Evolutionary conservation across 768 basidiomycete species (phyloP), one percentile per base, ranked within the genome.

Genomic region (Suillus fuscotomentosus): DNA sequence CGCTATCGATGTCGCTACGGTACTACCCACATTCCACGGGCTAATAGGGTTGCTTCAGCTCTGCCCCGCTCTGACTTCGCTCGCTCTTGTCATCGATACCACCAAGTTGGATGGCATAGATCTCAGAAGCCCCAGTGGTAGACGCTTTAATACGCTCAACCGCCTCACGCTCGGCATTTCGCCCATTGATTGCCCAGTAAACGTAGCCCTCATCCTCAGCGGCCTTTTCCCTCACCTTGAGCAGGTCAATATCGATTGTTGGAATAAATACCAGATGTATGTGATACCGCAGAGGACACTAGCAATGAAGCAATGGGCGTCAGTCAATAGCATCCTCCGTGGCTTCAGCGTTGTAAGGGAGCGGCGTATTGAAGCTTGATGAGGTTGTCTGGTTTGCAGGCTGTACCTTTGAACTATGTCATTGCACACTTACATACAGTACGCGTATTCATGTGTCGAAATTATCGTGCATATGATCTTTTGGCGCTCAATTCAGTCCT

Each of bases 41-140:
- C 63, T 73, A 47, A 1, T 65, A 53, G 22, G 7, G 6, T 63
- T 75, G 1, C 41, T 47, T 13, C 61, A 45, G 5, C 36, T 55
- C 36, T 75, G 72, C 36, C 65, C 70, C 0, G 57, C 54, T 36
- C 61, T 73, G 2, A 60, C 20, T 3, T 27, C 59, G 1, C 70
- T 73, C 60, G 51, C 72, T 2, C 70, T 73, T 41, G 73, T 73
- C 48, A 34, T 75, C 3, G 70, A 73, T 45, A 45, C 64, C 15
- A 70, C 64, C 7, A 50, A 20, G 14, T 6, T 51, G 13, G 1
- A 9, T 22, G 55, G 36, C 13, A 56, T 39, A 9, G 55, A 56
- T 39, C 13, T 56, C 38, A 22, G 15, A 22, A 15, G 4, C 38
- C 55, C 55, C 22, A 22, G 38, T 22, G 55, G 55, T 39, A 15